Evolutionary conservation across 345 rosid species (phyloP), one percentile per base, ranked within the genome.

Genomic region (Pistacia vera): DNA sequence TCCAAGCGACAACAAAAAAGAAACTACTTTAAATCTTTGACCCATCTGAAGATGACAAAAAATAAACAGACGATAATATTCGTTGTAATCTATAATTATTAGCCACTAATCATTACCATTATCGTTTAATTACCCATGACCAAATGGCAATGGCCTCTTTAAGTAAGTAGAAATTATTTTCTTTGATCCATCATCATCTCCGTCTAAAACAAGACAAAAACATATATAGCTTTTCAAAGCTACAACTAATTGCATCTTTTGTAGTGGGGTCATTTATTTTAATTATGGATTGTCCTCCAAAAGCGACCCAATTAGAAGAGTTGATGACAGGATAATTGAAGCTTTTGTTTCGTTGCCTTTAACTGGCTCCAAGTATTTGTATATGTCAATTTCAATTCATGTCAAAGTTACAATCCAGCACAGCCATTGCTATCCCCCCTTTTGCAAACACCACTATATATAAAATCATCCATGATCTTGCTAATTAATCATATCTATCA

Each of bases 21-120:
- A 66, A n/a, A 44, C 1, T 4, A 17, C 25, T 69, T 69, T 52
- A 14, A 14, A 51, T 14, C 46, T 35, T 55, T 2, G 11, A 22
- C 51, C 74, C 20, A 71, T 41, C 8, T 41, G 30, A 20, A 13
- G 13, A 69, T 56, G 55, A 58, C 74, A 71, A 58, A 33, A 52
- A 68, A 17, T 17, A 1, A 55, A n/a, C 55, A 65, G 49, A 18
- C 18, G n/a, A 65, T 12, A 3, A n/a, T 9, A 52, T 28, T 36
- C 0, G 52, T 30, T 59, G 33, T 68, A 9, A 5, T 16, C 66
- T 63, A 51, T 2, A 63, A 73, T 63, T 11, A 51, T 73, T 63
- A 51, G 69, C 49, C 13, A 18, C 51, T 33, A 73, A 73, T 73
- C 61, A 73, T 73, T 13, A 13, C 28, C 28, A 73, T 51, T 73